Evolutionary conservation across 495 filamentous ascomycete species (phyloP), one percentile per base, ranked within the genome.

Genomic region (Xylaria grammica): DNA sequence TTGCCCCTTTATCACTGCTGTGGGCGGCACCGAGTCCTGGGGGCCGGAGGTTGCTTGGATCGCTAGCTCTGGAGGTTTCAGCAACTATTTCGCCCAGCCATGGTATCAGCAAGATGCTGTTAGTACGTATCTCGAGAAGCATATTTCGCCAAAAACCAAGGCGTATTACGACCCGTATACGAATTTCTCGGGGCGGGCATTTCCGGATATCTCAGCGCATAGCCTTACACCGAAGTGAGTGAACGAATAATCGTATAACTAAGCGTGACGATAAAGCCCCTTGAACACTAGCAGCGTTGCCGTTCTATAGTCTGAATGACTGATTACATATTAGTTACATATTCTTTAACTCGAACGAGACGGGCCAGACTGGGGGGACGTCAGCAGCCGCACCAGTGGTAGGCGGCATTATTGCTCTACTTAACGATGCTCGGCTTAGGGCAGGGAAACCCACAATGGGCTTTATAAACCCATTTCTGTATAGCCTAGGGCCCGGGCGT

Each of bases 381-480:
- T 85, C 81, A 2, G 83, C 82, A 51, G 78, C 87, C 0, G 75
- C 88, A 10, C 90, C 90, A 0, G 75, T 84, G 1, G 85, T 89
- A 34, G 82, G 84, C 0, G 86, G 80, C 20, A 69, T 92, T 38
- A 70, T 92, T 20, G 79, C 80, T 0, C 77, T 91, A 24, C 78
- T 92, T 32, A 91, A 91, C 67, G 86, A 88, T 67, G 88, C 85
- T 1, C 80, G 87, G 2, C 69, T 88, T 10, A 70, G 79, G 0
- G 76, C 73, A 17, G 81, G 83, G 15, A 74, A 83, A 67, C 74
- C 83, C 1, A 70, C 82, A 0, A 72, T 91, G 61, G 90, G 90
- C 0, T 91, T 90, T 76, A 69, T 90, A 22, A 91, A 92, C 70
- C 89, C 88, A 0, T 89, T 84, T 81, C 66, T 92, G 27, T 92